Percentiles rank a stretch among this genome's conserved stretches.
Evolutionary conservation across 768 basidiomycete species (phyloP).

Genomic region (Sistotremastrum suecicum): DNA sequence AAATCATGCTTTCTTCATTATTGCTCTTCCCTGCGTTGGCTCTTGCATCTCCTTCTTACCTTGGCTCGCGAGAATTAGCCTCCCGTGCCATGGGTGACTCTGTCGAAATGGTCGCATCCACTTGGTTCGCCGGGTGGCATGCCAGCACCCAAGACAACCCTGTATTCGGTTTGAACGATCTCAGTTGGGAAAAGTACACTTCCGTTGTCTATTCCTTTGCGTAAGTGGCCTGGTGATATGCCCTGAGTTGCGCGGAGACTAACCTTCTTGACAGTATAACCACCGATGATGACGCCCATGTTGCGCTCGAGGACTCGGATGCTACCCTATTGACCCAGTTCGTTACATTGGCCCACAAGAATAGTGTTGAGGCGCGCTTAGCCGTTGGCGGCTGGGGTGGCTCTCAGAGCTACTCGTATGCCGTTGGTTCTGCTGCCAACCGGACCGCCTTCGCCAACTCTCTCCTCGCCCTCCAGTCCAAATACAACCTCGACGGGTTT

Average conservation of each 20-base stretch:
- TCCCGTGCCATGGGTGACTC: too few species aligned
- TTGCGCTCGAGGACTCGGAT: constrained; percentile 29
- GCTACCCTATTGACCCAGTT: constrained; percentile 39
- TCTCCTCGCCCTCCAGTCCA: constrained; percentile 28
- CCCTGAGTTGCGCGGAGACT: not conserved
- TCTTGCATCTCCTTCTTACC: too few species aligned
- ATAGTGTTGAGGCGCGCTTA: constrained; percentile 37
- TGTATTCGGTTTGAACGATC: constrained; percentile 32
- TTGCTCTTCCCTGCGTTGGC: too few species aligned
- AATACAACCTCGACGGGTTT: constrained; percentile 45
- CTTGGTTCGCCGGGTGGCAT: constrained; percentile 65
- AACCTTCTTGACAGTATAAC: constrained; percentile 15
- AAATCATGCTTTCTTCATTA: too few species aligned
- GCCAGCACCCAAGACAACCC: constrained; percentile 16
- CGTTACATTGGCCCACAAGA: constrained; percentile 28
- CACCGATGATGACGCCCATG: constrained; percentile 16
- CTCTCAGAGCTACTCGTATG: constrained; percentile 44
- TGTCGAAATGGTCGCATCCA: constrained; percentile 23
- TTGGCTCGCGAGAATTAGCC: too few species aligned
- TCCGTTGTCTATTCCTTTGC: constrained; percentile 59
- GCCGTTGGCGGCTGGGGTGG: constrained; percentile 67
- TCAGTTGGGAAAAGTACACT: constrained; percentile 58
- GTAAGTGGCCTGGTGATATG: constrained; percentile 23
- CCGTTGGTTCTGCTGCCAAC: constrained; percentile 40
- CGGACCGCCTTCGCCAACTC: constrained; percentile 55